These are phyloP conservation scores for Talaromyces nanjingensis DNA, from an alignment of 495 filamentous ascomycete genomes.

Conservation along the genomic window DNA sequence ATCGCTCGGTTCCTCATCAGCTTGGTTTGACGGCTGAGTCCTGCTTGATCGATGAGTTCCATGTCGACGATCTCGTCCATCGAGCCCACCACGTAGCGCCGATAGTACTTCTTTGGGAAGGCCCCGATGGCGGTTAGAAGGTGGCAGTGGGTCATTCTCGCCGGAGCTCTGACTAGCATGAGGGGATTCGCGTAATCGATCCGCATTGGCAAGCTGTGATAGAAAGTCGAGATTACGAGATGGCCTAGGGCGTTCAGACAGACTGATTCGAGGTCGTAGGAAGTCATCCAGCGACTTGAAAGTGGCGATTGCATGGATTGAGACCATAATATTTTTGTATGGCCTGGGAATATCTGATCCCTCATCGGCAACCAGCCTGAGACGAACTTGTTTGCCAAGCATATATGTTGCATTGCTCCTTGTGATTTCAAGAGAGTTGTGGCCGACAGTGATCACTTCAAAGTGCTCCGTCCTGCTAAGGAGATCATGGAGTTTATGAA, in stretches of 20 bases:
- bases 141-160: slow-evolving; percentile 24
- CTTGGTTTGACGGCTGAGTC: slow-evolving; percentile 44
- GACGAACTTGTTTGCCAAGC: slow-evolving; percentile 90
- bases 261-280: slow-evolving; percentile 77
- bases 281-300: slow-evolving; percentile 98
- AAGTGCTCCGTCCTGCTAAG: slow-evolving; percentile 96
- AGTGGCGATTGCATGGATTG: slow-evolving; percentile 96
- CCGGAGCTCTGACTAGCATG: slow-evolving; percentile 19
- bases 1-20: slow-evolving; percentile 48
- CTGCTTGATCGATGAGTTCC: slow-evolving; percentile 44
- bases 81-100: slow-evolving; percentile 19
- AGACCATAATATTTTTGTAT: slow-evolving; percentile 93
- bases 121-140: slow-evolving; percentile 18
- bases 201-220: slow-evolving; percentile 76
- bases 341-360: slow-evolving; percentile 77
- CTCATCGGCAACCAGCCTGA: slow-evolving; percentile 86
- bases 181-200: slow-evolving; percentile 42
- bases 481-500: slow-evolving; percentile 92
- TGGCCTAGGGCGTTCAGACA: slow-evolving; percentile 71
- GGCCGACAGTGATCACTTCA: slow-evolving; percentile 91
- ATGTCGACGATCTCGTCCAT: slow-evolving; percentile 19
- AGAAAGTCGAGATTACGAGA: slow-evolving; percentile 61
- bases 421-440: slow-evolving; percentile 86
- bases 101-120: slow-evolving; percentile 24
- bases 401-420: slow-evolving; percentile 89